A percentile compares a stretch with the other conserved stretches of the same genome.
Conservation (phyloP, 2,329 filamentous ascomycete genomes). For the Trichoderma guizhouense region DNA sequence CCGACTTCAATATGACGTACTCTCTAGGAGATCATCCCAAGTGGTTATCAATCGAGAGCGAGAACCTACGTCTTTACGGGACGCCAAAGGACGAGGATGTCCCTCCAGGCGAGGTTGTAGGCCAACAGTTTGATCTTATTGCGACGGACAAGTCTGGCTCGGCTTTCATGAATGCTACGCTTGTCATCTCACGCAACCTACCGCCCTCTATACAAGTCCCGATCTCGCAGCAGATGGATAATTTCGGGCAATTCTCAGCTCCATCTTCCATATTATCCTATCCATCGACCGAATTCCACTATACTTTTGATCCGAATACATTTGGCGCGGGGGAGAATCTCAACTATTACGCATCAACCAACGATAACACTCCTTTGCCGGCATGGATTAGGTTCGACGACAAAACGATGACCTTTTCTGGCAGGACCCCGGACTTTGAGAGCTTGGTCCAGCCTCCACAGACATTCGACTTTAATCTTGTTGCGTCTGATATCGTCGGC, state of each 20-base stretch:
- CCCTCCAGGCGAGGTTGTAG: slow-evolving; percentile 50
- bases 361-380: slow-evolving; percentile 76
- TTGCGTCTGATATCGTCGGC: slow-evolving; percentile 76
- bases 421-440: slow-evolving; percentile 63
- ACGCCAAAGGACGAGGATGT: slow-evolving; percentile 58
- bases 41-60: slow-evolving; percentile 72
- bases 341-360: slow-evolving; percentile 74
- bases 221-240: slow-evolving; percentile 54
- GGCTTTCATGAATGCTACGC: slow-evolving; percentile 60
- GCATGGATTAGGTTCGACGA: slow-evolving; percentile 79
- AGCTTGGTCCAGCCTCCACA: slow-evolving; percentile 66
- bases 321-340: slow-evolving; percentile 57
- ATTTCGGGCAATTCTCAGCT: slow-evolving; percentile 57
- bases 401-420: slow-evolving; percentile 62
- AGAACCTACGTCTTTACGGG: slow-evolving; percentile 64
- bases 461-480: slow-evolving; percentile 65
- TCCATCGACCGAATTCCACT: slow-evolving; percentile 51
- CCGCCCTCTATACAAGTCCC: slow-evolving; percentile 55
- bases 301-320: slow-evolving; percentile 54
- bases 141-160: slow-evolving; percentile 66
- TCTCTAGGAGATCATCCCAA: slow-evolving; percentile 60
- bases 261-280: slow-evolving; percentile 57
- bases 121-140: slow-evolving; percentile 61
- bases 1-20: slow-evolving; percentile 63
- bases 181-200: slow-evolving; percentile 63